Base-by-base conservation (phyloP, 1,139 yeast species). In the Scheffersomyces quercinus region DNA sequence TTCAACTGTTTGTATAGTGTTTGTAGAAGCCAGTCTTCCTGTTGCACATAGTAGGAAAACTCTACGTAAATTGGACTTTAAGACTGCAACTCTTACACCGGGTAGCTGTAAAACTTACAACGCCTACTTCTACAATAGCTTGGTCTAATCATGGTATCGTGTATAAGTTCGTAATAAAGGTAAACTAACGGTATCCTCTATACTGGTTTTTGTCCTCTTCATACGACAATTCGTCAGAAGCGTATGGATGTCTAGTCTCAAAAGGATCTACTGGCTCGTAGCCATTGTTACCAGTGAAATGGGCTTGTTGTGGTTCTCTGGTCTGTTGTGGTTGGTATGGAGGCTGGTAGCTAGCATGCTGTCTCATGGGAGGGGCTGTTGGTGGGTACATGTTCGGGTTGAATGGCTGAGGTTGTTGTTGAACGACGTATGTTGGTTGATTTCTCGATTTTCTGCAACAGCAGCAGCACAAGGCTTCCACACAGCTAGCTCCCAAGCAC, bases 391-490 rank as follows among this genome's bases (percentile, higher is more conserved):
- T 71, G 47, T 69, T 63, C 16, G 70, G 68, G 52, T 71, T 71
- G 34, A 56, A 54, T 9, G 66, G 60, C 14, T 39, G 36, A 35
- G 48, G 50, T 34, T 44, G 42, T 33, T 43, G 46, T 41, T 51
- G 46, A 40, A 54, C 59, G 39, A 46, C 50, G 40, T 58, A 58
- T 10, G 44, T 43, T 12, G 39, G 30, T 7, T 42, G 47, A 28
- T 49, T 45, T 36, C 50, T 54, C 26, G 66, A 64, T n/a, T 64
- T 47, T 26, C 73, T 48, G 52, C 75, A 67, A 51, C 78, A 72
- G 50, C 81, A 73, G 54, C 77, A 69, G 58, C 78, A 77, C 43
- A 74, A 58, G 8, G 81, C 76, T 44, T 68, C 71, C 26, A 68
- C 60, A 47, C 76, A 70, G n/a, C 62, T 48, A 37, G 65, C 55